Percentiles rank a stretch among this genome's conserved stretches.
These are phyloP conservation scores for Catharanthus roseus DNA, from an alignment of 257 asterid genomes.

Conservation along the genomic window DNA sequence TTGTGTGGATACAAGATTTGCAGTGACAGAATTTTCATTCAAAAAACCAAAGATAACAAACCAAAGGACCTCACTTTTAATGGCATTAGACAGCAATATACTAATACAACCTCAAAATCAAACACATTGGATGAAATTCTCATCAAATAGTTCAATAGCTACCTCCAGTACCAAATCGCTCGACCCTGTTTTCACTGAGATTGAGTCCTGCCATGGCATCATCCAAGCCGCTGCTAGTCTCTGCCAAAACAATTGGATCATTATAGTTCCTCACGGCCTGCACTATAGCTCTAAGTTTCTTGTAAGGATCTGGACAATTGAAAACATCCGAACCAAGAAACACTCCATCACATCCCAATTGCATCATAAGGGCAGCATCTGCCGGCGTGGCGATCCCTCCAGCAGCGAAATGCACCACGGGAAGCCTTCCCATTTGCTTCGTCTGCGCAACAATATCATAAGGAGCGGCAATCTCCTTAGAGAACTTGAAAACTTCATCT, in stretches of 20 bases:
- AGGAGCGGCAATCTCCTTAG: constrained; percentile 60
- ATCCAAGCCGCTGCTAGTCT: constrained; percentile 65
- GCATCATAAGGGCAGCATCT: constrained; percentile 89
- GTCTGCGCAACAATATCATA: constrained; percentile 75
- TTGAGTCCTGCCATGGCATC: constrained; percentile 51
- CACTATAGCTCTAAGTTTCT: constrained; percentile 56
- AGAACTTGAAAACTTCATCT: constrained; percentile 71
- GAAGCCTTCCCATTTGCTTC: constrained; percentile 83
- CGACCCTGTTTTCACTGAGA: constrained; percentile 40
- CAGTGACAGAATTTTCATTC: neutral
- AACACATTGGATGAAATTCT: constrained; percentile 6
- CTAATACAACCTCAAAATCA: constrained; percentile 1
- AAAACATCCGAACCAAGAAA: constrained; percentile 57
- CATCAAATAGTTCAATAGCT: constrained; percentile 32
- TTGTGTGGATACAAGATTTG: neutral
- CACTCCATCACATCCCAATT: constrained; percentile 79
- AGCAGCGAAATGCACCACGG: constrained; percentile 83
- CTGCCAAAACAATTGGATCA: constrained; percentile 62
- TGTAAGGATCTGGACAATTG: constrained; percentile 49
- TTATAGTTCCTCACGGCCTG: constrained; percentile 74
- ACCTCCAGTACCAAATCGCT: constrained; percentile 28
- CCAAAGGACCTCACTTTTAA: neutral
- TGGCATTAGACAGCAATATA: neutral
- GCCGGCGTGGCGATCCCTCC: constrained; percentile 89
- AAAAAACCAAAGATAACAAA: neutral